These are phyloP conservation scores for Lodderomyces jiufengensis DNA, from an alignment of 1,139 yeast species.

Conservation along the genomic window DNA sequence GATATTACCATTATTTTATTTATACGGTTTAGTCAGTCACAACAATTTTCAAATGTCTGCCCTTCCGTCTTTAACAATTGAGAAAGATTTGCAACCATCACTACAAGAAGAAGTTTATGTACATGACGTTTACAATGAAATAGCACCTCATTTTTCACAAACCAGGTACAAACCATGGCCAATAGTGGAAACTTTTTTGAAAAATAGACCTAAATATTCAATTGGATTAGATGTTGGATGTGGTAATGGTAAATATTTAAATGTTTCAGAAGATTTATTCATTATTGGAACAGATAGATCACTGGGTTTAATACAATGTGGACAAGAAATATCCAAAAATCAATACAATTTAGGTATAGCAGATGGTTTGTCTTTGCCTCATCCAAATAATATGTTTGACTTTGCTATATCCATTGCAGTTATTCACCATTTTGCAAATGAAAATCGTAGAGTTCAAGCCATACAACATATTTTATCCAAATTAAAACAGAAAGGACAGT, in stretches of 20 bases:
- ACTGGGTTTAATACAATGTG: conserved; percentile 72
- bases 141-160: conserved; percentile 88
- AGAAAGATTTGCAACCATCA: conserved; percentile 38
- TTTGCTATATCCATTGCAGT: conserved; percentile 96
- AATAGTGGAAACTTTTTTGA: conserved; percentile 71
- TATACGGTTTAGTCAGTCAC: neutral
- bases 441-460: conserved; percentile 72
- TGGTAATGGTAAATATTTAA: conserved; percentile 91
- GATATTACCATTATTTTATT: too few relatives aligned
- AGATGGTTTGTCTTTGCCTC: conserved; percentile 76
- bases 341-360: conserved; percentile 52
- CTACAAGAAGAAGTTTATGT: conserved; percentile 74
- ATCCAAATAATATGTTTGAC: conserved; percentile 57
- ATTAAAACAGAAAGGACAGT: conserved; percentile 58
- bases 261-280: conserved; percentile 61
- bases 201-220: conserved; percentile 27
- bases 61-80: conserved; percentile 31
- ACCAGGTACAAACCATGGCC: conserved; percentile 99
- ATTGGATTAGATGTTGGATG: conserved; percentile 80
- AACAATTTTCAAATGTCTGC: conserved; percentile 19
- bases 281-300: conserved; percentile 86
- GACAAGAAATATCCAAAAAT: conserved; percentile 42
- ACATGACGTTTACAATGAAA: conserved; percentile 85
- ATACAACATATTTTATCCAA: conserved; percentile 62
- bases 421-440: conserved; percentile 90